Evolutionary conservation across 345 rosid species (phyloP).

Genomic region (Ceriops tagal): DNA sequence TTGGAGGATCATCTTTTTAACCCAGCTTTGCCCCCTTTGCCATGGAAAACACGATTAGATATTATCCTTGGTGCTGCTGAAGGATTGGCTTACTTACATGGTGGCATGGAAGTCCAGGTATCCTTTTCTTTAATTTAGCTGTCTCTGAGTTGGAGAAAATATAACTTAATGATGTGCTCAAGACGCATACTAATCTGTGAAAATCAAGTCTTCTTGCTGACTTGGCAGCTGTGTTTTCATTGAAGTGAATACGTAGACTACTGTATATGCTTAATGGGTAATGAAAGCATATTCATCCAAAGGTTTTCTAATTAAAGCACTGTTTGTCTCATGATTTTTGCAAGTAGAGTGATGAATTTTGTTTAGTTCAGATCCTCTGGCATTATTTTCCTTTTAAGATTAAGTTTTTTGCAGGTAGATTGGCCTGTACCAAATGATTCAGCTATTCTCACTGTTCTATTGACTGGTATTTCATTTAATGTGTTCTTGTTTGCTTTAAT

Average conservation of each 20-base stretch:
- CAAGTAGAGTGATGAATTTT: no score
- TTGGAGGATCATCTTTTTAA: constrained; percentile 79
- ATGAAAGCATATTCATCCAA: not conserved
- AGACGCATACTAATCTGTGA: not conserved
- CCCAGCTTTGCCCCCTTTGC: constrained; percentile 28
- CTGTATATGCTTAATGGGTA: not conserved
- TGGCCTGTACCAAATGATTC: no score
- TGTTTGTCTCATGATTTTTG: no score
- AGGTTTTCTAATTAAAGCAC: not conserved
- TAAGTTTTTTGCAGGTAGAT: no score
- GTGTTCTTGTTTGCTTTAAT: not conserved
- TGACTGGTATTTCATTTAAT: constrained; percentile 1
- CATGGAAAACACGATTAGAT: constrained; percentile 77
- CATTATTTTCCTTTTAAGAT: no score
- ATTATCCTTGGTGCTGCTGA: constrained; percentile 86
- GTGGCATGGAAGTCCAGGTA: constrained; percentile 68
- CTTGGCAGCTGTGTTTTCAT: not conserved
- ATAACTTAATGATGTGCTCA: not conserved
- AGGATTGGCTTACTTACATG: constrained; percentile 80
- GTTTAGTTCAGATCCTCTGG: no score
- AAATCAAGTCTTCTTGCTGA: not conserved
- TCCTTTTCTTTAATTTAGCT: constrained; percentile 1
- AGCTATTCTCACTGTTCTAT: not conserved
- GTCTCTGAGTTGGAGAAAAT: not conserved
- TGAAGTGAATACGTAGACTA: not conserved